phyloP scores from a whole-genome alignment of 176 grass and related monocot species.

The Hyparrhenia diplandra region DNA sequence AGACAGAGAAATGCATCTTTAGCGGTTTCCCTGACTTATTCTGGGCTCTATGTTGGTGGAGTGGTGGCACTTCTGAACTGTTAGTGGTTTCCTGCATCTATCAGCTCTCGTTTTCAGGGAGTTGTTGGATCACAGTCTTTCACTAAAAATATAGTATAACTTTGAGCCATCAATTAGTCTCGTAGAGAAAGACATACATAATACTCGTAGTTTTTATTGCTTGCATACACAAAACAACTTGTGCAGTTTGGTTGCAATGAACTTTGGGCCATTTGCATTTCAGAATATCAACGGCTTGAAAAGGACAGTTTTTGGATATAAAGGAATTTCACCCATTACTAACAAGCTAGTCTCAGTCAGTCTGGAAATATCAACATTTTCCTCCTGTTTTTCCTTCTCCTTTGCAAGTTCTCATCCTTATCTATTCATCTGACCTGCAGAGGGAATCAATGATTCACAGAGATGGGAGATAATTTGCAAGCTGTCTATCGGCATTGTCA shows the following conservation, averaged over 20 bases:
- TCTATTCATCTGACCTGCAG: constrained; percentile 39
- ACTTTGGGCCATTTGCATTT: constrained; percentile 9
- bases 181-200: constrained; percentile 6
- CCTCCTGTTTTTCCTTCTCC: neutral
- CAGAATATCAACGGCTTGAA: neutral
- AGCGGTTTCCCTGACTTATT: neutral
- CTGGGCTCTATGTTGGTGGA: constrained; percentile 15
- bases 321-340: neutral
- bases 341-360: neutral
- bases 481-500: constrained; percentile 72
- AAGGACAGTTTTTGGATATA: neutral
- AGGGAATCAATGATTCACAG: constrained; percentile 78
- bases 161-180: neutral
- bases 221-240: neutral
- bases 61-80: constrained; percentile 10
- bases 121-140: constrained; percentile 13
- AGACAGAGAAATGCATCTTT: neutral
- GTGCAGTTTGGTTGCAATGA: neutral
- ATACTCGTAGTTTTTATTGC: neutral
- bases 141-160: neutral
- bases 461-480: constrained; percentile 90
- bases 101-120: constrained; percentile 33
- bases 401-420: constrained; percentile 5
- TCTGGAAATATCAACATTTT: neutral
- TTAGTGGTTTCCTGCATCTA: constrained; percentile 16